Conservation (phyloP, 169 alveolate species). For the Plasmodium gaboni region DNA sequence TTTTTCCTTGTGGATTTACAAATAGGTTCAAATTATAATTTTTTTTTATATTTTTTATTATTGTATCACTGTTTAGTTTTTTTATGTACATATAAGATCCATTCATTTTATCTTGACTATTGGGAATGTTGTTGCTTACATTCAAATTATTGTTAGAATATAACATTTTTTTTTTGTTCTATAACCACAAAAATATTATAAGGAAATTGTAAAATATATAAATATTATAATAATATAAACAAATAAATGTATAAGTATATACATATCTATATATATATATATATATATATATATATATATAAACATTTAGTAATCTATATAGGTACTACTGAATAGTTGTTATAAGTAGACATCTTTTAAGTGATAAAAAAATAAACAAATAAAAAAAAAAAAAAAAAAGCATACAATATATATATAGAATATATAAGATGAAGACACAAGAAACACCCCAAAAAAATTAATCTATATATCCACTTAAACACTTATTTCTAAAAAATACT, state of each 20-base stretch:
- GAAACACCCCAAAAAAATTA: too few relatives aligned
- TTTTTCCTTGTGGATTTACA: background rate
- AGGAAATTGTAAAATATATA: too few relatives aligned
- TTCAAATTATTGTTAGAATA: conserved; percentile 13
- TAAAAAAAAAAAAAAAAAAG: too few relatives aligned
- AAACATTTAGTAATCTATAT: background rate
- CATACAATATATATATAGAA: too few relatives aligned
- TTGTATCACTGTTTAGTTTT: conserved; percentile 1
- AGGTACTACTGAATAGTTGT: too few relatives aligned
- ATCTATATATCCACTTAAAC: too few relatives aligned
- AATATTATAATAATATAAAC: too few relatives aligned
- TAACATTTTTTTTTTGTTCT: conserved; percentile 4
- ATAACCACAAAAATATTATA: background rate
- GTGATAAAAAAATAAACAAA: too few relatives aligned
- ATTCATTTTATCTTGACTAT: conserved; percentile 3
- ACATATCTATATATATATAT: conserved; percentile 3
- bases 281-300: background rate
- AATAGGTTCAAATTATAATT: background rate
- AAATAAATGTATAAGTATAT: background rate
- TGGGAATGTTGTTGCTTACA: background rate
- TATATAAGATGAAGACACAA: too few relatives aligned
- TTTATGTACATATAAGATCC: conserved; percentile 6
- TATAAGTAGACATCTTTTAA: too few relatives aligned
- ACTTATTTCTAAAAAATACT: too few relatives aligned
- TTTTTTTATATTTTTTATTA: background rate